Evolutionary conservation across 768 basidiomycete genomes (phyloP), one percentile per base, ranked within the genome.

Genomic region (Rhodosporidiobolus sp.): DNA sequence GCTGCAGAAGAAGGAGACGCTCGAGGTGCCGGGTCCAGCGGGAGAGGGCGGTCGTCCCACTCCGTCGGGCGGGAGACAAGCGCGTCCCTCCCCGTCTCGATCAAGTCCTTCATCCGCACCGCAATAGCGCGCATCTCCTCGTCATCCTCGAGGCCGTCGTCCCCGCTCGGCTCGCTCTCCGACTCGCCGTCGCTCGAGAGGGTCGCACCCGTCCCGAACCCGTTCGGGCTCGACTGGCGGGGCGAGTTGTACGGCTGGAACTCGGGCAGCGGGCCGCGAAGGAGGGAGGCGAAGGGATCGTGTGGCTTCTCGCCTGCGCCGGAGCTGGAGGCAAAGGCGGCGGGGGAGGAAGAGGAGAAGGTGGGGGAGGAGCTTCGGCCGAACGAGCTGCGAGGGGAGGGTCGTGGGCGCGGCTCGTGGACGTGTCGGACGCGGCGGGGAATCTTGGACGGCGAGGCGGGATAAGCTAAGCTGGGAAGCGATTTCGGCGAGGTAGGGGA

Each of bases 341-440:
- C 7, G 60, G 49, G 30, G 56, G 60, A 54, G 3, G 38, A 20
- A 4, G 46, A 32, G 20, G 35, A 46, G 4, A 54, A 7, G 43
- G 54, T 48, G 53, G 35, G 10, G 50, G 66, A 59, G 11, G 58
- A 53, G 20, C 30, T 20, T 7, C 34, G 48, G 55, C 8, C 24
- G 46, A n/a, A 54, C 8, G 59, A 68, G 67, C n/a, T 2, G 20
- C 49, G 55, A 24, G 32, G 35, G n/a, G 50, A 30, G 24, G 12
- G 10, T 22, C 56, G 65, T 4, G 49, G 32, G 20, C 63, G 69
- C 17, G 57, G 57, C 34, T 53, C 52, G 43, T 70, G 69, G 35
- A 65, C 35, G 57, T 60, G 69, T 8, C 63, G 63, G 10, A 70
- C 49, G n/a, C 63, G 69, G 32, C 69, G 69, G 32, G 69, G 69